Conservation (phyloP, 2,329 filamentous ascomycete species). For the Monosporascus sp. region DNA sequence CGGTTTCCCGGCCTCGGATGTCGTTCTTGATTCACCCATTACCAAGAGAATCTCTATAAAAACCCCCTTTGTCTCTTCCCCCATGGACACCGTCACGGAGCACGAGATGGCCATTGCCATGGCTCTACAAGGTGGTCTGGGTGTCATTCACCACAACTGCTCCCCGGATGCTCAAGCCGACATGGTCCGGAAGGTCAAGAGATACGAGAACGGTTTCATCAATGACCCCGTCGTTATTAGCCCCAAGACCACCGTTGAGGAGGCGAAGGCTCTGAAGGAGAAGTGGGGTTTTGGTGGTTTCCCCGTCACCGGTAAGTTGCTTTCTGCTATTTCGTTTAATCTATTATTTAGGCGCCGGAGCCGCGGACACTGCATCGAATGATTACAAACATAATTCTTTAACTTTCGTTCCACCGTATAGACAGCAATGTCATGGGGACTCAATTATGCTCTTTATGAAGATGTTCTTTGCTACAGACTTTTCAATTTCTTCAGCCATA, state of each 20-base stretch:
- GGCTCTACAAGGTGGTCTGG: conserved; percentile 79
- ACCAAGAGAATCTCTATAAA: conserved; percentile 95
- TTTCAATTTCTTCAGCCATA: conserved; percentile 1
- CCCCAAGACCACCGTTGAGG: conserved; percentile 79
- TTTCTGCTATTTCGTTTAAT: conserved; percentile 2
- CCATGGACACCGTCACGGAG: conserved; percentile 99
- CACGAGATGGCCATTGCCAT: conserved; percentile 99
- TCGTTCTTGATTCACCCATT: conserved; percentile 81
- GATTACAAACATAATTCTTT: conserved; percentile 80
- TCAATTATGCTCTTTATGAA: conserved; percentile 47
- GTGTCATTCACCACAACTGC: conserved; percentile 99
- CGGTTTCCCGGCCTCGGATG: conserved; percentile 89
- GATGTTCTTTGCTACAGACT: conserved; percentile 16
- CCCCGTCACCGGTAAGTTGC: conserved; percentile 85
- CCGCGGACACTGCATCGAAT: conserved; percentile 37
- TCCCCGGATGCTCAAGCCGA: conserved; percentile 94
- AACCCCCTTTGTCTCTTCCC: conserved; percentile 93
- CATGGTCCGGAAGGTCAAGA: conserved; percentile 99
- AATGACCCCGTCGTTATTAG: conserved; percentile 89
- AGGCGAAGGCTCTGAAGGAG: conserved; percentile 89
- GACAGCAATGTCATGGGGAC: conserved; percentile 85
- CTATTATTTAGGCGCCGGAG: conserved; percentile 3
- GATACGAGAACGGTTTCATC: conserved; percentile 99
- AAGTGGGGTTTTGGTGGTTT: conserved; percentile 99
- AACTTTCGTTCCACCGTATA: conserved; percentile 99